phyloP scores from a whole-genome alignment of 164 flowering plant species.

The Liriodendron chinense region DNA sequence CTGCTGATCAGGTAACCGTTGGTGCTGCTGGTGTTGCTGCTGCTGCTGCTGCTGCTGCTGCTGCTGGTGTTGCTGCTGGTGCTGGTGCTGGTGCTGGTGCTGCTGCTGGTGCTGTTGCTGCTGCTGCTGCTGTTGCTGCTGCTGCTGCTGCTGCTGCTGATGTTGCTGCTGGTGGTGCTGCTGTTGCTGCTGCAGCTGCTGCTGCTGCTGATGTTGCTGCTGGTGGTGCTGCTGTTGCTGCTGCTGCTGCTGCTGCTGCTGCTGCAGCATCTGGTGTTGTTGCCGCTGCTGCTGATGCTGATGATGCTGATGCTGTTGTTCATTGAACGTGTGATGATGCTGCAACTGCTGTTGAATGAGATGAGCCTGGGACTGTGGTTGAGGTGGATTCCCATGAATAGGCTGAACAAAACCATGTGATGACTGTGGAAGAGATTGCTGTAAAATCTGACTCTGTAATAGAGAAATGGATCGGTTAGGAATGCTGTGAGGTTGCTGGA shows the following conservation, averaged over 20 bases:
- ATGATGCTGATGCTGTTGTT: slow-evolving; percentile 18
- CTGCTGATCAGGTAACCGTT: slow-evolving; percentile 41
- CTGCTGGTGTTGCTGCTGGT: slow-evolving; percentile 2
- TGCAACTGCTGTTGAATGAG: slow-evolving; percentile 42
- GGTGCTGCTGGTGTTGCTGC: slow-evolving; percentile 30
- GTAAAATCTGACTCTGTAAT: slow-evolving; percentile 59
- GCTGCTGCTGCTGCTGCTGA: slow-evolving; percentile 12
- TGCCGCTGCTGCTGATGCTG: slow-evolving; percentile 13
- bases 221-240: slow-evolving; percentile 19
- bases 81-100: background rate
- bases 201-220: slow-evolving; percentile 36
- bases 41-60: slow-evolving; percentile 27
- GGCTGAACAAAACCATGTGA: slow-evolving; percentile 41
- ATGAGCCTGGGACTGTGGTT: slow-evolving; percentile 27
- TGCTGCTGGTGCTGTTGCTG: background rate
- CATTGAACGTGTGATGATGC: slow-evolving; percentile 24
- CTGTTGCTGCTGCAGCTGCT: slow-evolving; percentile 23
- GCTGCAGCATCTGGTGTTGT: background rate
- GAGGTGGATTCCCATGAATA: slow-evolving; percentile 44
- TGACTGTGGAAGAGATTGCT: slow-evolving; percentile 53
- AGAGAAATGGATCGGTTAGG: slow-evolving; percentile 40
- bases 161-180: slow-evolving; percentile 8
- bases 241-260: background rate
- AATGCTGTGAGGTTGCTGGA: slow-evolving; percentile 56
- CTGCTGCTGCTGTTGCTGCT: background rate